phyloP scores from a whole-genome alignment of 179 eudicot species.

The Drosera spatulata region DNA sequence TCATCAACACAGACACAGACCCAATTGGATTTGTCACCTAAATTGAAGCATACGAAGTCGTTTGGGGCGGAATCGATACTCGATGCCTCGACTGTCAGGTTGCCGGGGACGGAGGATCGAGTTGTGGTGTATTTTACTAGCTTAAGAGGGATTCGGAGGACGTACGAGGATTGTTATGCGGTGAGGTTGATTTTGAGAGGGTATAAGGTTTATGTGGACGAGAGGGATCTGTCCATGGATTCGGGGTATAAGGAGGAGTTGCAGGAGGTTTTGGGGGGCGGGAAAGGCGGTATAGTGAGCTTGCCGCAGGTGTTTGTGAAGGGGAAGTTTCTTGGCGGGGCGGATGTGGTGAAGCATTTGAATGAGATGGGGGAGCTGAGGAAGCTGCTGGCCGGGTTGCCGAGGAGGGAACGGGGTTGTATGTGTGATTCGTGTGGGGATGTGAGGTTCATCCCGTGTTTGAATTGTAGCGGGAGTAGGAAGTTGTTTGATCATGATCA shows the following conservation, averaged over 20 bases:
- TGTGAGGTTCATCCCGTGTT: slow-evolving; percentile 72
- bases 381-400: slow-evolving; percentile 50
- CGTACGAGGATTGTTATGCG: slow-evolving; percentile 2
- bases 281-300: slow-evolving; percentile 15
- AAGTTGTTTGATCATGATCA: slow-evolving; percentile 77
- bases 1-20: background rate
- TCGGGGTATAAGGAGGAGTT: slow-evolving; percentile 47
- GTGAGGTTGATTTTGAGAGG: slow-evolving; percentile 57
- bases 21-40: slow-evolving; percentile 1
- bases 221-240: slow-evolving; percentile 83
- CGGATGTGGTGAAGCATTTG: slow-evolving; percentile 56
- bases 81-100: slow-evolving; percentile 28
- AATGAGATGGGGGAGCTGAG: slow-evolving; percentile 60
- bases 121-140: too few species aligned
- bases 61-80: slow-evolving; percentile 19
- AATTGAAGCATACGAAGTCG: slow-evolving; percentile 22
- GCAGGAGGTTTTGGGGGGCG: slow-evolving; percentile 38
- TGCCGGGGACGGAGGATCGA: slow-evolving; percentile 32
- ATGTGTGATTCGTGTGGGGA: slow-evolving; percentile 71
- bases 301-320: slow-evolving; percentile 86
- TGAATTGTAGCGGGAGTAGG: slow-evolving; percentile 66
- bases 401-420: slow-evolving; percentile 22
- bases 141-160: too few species aligned
- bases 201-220: slow-evolving; percentile 55
- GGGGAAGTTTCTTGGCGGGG: slow-evolving; percentile 61